Percentiles rank a stretch among this genome's conserved stretches.
phyloP scores from a whole-genome alignment of 2,329 filamentous ascomycete genomes.

The Pseudophaeomoniella oleicola region DNA sequence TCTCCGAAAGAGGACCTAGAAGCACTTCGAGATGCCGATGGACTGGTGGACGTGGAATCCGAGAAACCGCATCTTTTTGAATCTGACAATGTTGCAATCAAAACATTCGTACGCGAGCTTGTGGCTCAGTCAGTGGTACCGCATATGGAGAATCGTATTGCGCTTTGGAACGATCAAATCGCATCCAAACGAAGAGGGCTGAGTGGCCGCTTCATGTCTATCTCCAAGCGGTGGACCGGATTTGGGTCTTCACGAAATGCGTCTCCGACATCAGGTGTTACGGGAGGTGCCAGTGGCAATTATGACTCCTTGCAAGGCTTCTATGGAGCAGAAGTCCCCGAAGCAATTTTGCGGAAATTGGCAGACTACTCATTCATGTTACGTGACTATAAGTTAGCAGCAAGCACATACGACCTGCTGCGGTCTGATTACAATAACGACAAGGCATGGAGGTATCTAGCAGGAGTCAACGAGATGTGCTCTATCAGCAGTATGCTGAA shows the following conservation, averaged over 20 bases:
- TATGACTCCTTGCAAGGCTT: slow-evolving; percentile 68
- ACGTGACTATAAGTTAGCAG: slow-evolving; percentile 83
- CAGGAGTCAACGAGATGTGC: slow-evolving; percentile 89
- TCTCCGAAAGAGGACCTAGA: slow-evolving; percentile 72
- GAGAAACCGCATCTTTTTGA: slow-evolving; percentile 73
- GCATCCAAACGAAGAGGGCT: slow-evolving; percentile 79
- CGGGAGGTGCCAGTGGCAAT: slow-evolving; percentile 37
- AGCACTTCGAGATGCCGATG: slow-evolving; percentile 49
- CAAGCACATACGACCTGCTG: slow-evolving; percentile 82
- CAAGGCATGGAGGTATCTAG: slow-evolving; percentile 93
- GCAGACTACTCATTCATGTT: slow-evolving; percentile 96
- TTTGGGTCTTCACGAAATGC: slow-evolving; percentile 56
- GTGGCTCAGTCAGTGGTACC: slow-evolving; percentile 89
- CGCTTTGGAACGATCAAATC: slow-evolving; percentile 94
- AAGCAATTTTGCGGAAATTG: slow-evolving; percentile 83
- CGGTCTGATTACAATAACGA: slow-evolving; percentile 82
- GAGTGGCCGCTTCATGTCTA: slow-evolving; percentile 81
- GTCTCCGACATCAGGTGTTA: slow-evolving; percentile 38
- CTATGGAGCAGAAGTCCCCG: slow-evolving; percentile 69
- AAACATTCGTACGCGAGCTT: slow-evolving; percentile 83
- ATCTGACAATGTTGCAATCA: slow-evolving; percentile 77
- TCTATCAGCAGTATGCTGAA: slow-evolving; percentile 70
- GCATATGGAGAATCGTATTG: slow-evolving; percentile 85
- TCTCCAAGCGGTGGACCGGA: slow-evolving; percentile 78
- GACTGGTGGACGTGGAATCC: slow-evolving; percentile 47